Evolutionary conservation across 2,329 filamentous ascomycete species (phyloP), one percentile per base, ranked within the genome.

Genomic region (Rhexocercosporidium sp.): DNA sequence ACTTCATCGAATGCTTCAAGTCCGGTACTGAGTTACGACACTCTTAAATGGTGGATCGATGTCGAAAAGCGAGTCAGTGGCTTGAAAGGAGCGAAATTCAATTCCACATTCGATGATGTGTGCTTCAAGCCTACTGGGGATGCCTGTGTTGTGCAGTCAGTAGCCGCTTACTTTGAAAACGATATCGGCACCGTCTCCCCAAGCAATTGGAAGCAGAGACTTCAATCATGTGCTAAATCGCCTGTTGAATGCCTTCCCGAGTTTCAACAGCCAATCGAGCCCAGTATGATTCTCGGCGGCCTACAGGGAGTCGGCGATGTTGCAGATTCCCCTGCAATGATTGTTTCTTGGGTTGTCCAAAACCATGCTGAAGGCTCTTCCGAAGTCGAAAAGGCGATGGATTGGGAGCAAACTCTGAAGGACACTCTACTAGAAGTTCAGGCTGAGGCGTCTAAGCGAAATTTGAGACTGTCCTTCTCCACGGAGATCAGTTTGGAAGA

Each of bases 401-500:
- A 97, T 74, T 99, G 94, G 90, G 96, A 99, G 77, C 85, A 89
- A 69, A 90, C 89, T 22, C 83, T 98, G 65, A 93, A 91, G 75
- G 82, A 88, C 64, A 86, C 91, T 9, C 84, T 99, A 11, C 82
- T 94, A 22, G 86, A 88, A n/a, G 88, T 94, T 1, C 93, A 97
- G 78, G 82, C 86, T 16, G 94, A 99, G 79, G 96, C 96, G 8
- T 80, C 80, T 3, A 84, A 90, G 22, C 89, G 92, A 57, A 94
- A 94, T 0, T 85, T 99, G 11, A 87, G 96, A 22, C 82, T 99
- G 41, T 98, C 94, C 8, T 99, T 98, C 84, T 97, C 90, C 59
- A 97, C 96, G 0, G 96, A 99, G 80, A 92, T 95, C 79, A 97
- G 94, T 78, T 82, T 99, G 69, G 95, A 98, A 78, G 87, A 97